Percentiles rank a stretch among this genome's conserved stretches.
These are phyloP conservation scores for Raddia guianensis DNA, from an alignment of 176 grass and related monocot species.

Conservation along the genomic window DNA sequence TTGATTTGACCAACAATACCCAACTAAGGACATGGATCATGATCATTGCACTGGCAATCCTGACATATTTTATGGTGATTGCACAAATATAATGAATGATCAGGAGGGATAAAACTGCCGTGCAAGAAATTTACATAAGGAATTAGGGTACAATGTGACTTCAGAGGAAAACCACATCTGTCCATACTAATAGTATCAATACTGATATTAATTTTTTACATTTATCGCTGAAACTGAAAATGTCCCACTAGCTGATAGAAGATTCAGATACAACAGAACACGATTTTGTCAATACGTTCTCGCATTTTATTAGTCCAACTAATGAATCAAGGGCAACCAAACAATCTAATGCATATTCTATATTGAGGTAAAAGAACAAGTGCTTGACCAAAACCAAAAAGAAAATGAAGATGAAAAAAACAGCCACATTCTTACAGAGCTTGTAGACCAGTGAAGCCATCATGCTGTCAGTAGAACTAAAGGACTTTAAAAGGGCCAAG, in stretches of 20 bases:
- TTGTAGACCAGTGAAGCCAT: slow-evolving; percentile 1
- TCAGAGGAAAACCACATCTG: neutral
- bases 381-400: slow-evolving; percentile 15
- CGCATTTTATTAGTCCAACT: slow-evolving; percentile 12
- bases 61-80: neutral
- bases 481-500: neutral
- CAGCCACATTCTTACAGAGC: neutral
- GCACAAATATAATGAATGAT: neutral
- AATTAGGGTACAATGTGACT: neutral
- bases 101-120: neutral
- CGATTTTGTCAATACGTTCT: neutral
- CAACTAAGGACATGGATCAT: neutral
- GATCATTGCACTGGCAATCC: neutral
- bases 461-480: neutral
- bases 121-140: slow-evolving; percentile 16
- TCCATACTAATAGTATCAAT: slow-evolving; percentile 17
- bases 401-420: slow-evolving; percentile 19
- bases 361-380: slow-evolving; percentile 19
- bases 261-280: slow-evolving; percentile 17
- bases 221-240: slow-evolving; percentile 23
- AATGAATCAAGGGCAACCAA: neutral
- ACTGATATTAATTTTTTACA: slow-evolving; percentile 13
- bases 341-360: neutral
- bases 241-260: slow-evolving; percentile 1
- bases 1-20: too few species aligned